phyloP scores from a whole-genome alignment of 1,284 basidiomycete genomes.

The Bjerkandera adusta region DNA sequence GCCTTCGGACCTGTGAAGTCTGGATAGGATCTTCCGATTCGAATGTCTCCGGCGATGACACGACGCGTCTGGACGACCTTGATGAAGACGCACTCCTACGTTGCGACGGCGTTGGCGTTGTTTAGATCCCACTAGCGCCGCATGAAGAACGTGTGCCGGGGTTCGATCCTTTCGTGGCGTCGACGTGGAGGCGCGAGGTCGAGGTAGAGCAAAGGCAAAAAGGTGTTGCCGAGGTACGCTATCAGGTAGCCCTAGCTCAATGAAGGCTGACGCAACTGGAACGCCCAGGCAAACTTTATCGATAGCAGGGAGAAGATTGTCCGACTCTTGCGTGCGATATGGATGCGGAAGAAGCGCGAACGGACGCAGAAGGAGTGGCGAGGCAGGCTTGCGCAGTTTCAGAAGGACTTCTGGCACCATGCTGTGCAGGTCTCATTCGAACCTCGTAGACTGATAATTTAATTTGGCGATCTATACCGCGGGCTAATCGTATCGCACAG shows the following conservation, averaged over 20 bases:
- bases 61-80: conserved; percentile 34
- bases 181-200: conserved; percentile 38
- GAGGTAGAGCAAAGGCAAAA: conserved; percentile 32
- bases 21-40: conserved; percentile 39
- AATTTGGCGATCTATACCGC: too few species aligned
- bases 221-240: conserved; percentile 31
- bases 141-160: conserved; percentile 29
- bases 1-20: conserved; percentile 31
- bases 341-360: conserved; percentile 35
- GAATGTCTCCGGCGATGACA: conserved; percentile 13
- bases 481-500: too few species aligned
- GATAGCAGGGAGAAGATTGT: conserved; percentile 37
- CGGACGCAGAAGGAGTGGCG: conserved; percentile 23
- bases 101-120: conserved; percentile 37
- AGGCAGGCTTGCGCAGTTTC: conserved; percentile 15
- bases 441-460: too few species aligned
- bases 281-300: conserved; percentile 34
- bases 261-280: neutral
- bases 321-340: conserved; percentile 36
- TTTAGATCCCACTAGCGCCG: conserved; percentile 34
- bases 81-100: conserved; percentile 32
- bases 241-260: too few species aligned
- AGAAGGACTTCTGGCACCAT: conserved; percentile 15
- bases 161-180: conserved; percentile 34
- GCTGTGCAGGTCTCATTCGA: too few species aligned